phyloP scores from a whole-genome alignment of 2,329 filamentous ascomycete genomes.

The Diaporthe sp. region DNA sequence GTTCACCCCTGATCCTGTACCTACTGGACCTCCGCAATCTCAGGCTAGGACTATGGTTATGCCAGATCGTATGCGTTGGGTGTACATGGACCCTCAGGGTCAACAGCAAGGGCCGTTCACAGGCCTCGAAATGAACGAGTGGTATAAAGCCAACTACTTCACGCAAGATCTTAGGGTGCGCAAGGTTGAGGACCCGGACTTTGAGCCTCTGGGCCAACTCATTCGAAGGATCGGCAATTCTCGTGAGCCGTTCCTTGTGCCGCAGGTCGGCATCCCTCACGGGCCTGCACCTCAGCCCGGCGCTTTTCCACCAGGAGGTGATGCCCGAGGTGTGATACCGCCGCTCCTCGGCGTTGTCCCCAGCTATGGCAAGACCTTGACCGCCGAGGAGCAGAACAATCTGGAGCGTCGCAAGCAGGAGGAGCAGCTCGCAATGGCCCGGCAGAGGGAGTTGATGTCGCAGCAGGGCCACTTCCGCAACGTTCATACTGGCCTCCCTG shows the following conservation, averaged over 20 bases:
- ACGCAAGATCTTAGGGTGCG: slow-evolving; percentile 94
- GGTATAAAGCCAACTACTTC: slow-evolving; percentile 99
- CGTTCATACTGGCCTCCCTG: slow-evolving; percentile 69
- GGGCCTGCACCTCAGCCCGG: slow-evolving; percentile 74
- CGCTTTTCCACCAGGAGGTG: slow-evolving; percentile 61
- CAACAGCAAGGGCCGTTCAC: slow-evolving; percentile 95
- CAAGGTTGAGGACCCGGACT: slow-evolving; percentile 93
- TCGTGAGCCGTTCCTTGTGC: slow-evolving; percentile 95
- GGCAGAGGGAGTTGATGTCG: slow-evolving; percentile 92
- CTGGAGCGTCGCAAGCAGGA: slow-evolving; percentile 97
- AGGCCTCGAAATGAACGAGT: slow-evolving; percentile 98
- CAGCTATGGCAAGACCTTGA: slow-evolving; percentile 95
- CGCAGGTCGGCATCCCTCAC: slow-evolving; percentile 95
- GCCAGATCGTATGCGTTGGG: slow-evolving; percentile 99
- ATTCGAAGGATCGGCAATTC: slow-evolving; percentile 98
- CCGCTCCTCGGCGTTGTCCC: slow-evolving; percentile 95
- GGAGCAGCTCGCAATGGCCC: slow-evolving; percentile 96
- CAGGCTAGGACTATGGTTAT: slow-evolving; percentile 96
- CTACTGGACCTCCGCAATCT: slow-evolving; percentile 68
- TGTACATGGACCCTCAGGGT: slow-evolving; percentile 95
- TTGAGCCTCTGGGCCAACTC: slow-evolving; percentile 93
- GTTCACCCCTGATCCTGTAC: slow-evolving; percentile 54
- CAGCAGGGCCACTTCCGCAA: slow-evolving; percentile 86
- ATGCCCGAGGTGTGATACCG: slow-evolving; percentile 78
- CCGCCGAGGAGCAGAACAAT: slow-evolving; percentile 98